A percentile compares a stretch with the other conserved stretches of the same genome.
Evolutionary conservation across 257 asterid genomes (phyloP).

Genomic region (Solanum sejunctum): DNA sequence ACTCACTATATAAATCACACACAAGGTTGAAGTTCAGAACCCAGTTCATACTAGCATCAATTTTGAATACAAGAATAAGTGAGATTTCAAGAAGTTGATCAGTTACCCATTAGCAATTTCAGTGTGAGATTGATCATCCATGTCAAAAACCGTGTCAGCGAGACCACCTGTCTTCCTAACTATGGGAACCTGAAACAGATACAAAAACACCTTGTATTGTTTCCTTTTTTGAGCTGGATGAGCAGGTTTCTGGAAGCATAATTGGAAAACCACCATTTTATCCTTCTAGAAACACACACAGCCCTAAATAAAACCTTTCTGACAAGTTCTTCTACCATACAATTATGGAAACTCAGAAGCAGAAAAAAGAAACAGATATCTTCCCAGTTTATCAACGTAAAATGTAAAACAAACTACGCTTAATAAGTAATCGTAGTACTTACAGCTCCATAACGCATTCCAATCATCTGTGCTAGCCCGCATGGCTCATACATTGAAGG

Average conservation of each 20-base stretch:
- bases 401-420: neutral
- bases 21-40: neutral
- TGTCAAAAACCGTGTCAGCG: conserved; percentile 80
- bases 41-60: neutral
- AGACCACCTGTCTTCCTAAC: conserved; percentile 91
- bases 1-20: neutral
- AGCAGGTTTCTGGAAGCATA: neutral
- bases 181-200: conserved; percentile 52
- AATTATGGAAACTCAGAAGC: neutral
- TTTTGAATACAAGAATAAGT: neutral
- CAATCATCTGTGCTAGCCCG: conserved; percentile 89
- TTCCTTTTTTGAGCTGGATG: neutral
- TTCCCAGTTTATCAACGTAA: neutral
- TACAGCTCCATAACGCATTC: conserved; percentile 94
- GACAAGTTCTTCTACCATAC: neutral
- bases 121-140: conserved; percentile 51
- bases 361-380: neutral
- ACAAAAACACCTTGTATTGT: neutral
- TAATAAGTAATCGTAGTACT: conserved; percentile 4
- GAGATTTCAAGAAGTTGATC: neutral
- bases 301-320: neutral
- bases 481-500: conserved; percentile 94
- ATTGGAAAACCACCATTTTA: neutral
- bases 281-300: neutral
- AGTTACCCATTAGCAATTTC: conserved; percentile 61